These are phyloP conservation scores for Trametes sanguinea DNA, from an alignment of 768 basidiomycete species.

Conservation along the genomic window DNA sequence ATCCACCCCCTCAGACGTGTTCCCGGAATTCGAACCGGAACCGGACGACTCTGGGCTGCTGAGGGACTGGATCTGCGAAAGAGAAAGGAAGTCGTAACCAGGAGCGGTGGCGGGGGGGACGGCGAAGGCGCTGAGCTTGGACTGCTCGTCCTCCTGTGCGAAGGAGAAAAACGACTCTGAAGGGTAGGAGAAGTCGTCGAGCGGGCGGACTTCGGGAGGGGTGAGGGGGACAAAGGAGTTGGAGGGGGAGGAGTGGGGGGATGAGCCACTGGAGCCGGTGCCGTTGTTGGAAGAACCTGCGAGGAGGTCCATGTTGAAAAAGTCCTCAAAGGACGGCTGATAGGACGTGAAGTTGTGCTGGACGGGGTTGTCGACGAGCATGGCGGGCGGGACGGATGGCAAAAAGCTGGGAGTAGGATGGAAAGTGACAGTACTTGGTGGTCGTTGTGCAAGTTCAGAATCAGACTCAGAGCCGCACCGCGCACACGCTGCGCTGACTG, in stretches of 20 bases:
- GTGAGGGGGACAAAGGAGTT: conserved; percentile 31
- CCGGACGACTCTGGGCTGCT: conserved; percentile 33
- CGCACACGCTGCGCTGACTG: neutral
- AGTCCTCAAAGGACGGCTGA: conserved; percentile 53
- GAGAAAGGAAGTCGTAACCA: conserved; percentile 44
- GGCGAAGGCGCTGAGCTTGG: conserved; percentile 29
- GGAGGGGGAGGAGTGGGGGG: conserved; percentile 33
- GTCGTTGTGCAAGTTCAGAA: conserved; percentile 13
- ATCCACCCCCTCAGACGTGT: conserved; percentile 20
- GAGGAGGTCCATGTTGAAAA: conserved; percentile 67
- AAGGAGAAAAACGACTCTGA: conserved; percentile 30
- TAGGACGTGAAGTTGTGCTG: conserved; percentile 26
- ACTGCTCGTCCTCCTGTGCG: conserved; percentile 33
- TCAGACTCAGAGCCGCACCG: neutral
- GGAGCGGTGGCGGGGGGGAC: conserved; percentile 30
- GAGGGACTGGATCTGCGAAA: conserved; percentile 23
- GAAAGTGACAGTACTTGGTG: conserved; percentile 3
- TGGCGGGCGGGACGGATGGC: conserved; percentile 22
- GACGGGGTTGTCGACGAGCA: conserved; percentile 47
- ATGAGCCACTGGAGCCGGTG: conserved; percentile 27
- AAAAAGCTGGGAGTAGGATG: neutral
- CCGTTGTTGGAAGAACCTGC: conserved; percentile 30
- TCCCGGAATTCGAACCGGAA: conserved; percentile 22
- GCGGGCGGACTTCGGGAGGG: conserved; percentile 27
- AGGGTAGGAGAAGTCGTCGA: conserved; percentile 22